Evolutionary conservation across 306 rosid genomes (phyloP).

Genomic region (Pyrus betulifolia): DNA sequence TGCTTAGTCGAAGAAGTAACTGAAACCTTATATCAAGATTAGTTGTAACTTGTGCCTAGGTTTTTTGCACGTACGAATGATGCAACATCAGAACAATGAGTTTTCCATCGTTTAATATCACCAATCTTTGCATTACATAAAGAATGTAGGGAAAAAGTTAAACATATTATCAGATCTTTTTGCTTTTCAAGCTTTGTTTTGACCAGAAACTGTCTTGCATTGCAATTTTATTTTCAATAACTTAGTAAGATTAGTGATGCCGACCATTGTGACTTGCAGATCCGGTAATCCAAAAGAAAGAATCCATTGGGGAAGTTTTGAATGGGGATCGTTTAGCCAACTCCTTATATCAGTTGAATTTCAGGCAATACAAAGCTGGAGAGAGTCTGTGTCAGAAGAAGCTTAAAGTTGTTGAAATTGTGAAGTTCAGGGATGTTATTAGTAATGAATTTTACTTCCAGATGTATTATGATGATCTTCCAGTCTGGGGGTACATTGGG

Average conservation of each 20-base stretch:
- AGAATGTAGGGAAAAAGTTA: neutral
- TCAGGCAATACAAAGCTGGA: constrained; percentile 36
- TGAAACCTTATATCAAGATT: neutral
- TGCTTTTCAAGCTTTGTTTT: neutral
- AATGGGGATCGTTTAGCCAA: constrained; percentile 73
- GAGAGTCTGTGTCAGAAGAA: constrained; percentile 48
- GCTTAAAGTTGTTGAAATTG: constrained; percentile 53
- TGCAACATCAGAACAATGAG: neutral
- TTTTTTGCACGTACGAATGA: neutral
- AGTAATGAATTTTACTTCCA: constrained; percentile 67
- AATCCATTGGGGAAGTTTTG: constrained; percentile 79
- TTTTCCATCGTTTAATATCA: neutral
- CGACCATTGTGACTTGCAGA: constrained; percentile 38
- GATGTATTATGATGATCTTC: constrained; percentile 87
- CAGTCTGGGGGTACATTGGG: constrained; percentile 78
- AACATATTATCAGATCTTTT: neutral
- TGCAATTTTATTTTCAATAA: neutral
- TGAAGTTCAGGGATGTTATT: constrained; percentile 53
- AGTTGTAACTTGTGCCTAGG: neutral
- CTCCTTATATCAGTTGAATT: constrained; percentile 52
- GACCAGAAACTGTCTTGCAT: neutral
- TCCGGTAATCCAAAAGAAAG: constrained; percentile 59
- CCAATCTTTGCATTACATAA: neutral
- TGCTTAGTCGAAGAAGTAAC: neutral
- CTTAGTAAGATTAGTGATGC: neutral